Evolutionary conservation across 176 grass and related monocot species (phyloP).

Genomic region (Tillandsia fasciculata): DNA sequence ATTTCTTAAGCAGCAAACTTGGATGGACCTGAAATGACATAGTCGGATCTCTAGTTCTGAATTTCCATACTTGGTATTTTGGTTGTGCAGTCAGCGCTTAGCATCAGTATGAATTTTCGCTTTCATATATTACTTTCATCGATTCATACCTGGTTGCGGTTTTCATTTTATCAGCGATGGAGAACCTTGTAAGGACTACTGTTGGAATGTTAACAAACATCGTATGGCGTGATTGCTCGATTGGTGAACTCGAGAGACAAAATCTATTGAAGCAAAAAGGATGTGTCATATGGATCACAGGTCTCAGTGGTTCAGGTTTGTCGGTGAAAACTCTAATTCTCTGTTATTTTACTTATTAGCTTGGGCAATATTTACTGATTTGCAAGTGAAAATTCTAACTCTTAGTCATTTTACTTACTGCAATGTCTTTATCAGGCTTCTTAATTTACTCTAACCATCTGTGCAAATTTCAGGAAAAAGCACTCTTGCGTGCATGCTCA

Average conservation of each 20-base stretch:
- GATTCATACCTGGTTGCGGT: background rate
- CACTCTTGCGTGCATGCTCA: conserved; percentile 73
- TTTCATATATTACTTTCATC: background rate
- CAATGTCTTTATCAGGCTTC: no score
- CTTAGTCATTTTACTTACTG: conserved; percentile 20
- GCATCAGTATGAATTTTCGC: no score
- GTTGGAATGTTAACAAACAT: conserved; percentile 76
- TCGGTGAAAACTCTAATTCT: background rate
- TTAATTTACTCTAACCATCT: no score
- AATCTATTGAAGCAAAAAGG: conserved; percentile 69
- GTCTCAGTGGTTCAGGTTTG: conserved; percentile 80
- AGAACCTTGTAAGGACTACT: conserved; percentile 29
- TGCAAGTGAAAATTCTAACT: no score
- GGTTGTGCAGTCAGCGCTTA: no score
- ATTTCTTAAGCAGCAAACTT: no score
- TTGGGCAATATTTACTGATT: no score
- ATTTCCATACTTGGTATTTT: no score
- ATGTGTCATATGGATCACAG: conserved; percentile 91
- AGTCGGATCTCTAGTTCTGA: no score
- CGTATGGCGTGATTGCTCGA: conserved; percentile 66
- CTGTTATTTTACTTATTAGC: background rate
- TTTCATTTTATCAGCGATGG: conserved; percentile 30
- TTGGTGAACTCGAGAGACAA: conserved; percentile 34
- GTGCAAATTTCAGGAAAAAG: conserved; percentile 47
- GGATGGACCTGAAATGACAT: no score